Percentiles rank a stretch among this genome's conserved stretches.
Evolutionary conservation across 148 eudicot species (phyloP).

Genomic region (Vaccinium darrowii): DNA sequence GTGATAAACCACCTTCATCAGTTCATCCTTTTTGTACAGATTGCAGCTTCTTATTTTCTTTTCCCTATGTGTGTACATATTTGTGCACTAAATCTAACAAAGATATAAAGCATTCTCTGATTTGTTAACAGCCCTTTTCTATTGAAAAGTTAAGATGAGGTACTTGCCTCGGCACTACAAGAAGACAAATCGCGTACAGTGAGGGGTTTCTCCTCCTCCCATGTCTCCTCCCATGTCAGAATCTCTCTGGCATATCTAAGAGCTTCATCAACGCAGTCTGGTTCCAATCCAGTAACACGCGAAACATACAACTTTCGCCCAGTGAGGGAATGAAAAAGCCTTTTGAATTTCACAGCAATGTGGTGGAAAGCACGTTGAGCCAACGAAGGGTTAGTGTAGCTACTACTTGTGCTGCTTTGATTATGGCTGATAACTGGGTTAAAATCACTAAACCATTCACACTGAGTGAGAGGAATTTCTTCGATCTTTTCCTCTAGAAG

Average conservation of each 20-base stretch:
- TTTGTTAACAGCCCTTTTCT: constrained; percentile 2
- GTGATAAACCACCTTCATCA: neutral
- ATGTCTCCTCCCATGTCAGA: constrained; percentile 65
- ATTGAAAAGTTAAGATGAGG: constrained; percentile 17
- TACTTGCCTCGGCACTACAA: constrained; percentile 49
- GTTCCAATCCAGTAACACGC: constrained; percentile 51
- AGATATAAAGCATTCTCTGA: neutral
- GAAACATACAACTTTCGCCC: constrained; percentile 70
- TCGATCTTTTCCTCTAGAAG: constrained; percentile 74
- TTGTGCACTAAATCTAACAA: neutral
- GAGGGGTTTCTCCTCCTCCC: constrained; percentile 38
- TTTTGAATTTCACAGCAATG: constrained; percentile 61
- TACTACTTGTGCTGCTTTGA: constrained; percentile 26
- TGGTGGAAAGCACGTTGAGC: constrained; percentile 70
- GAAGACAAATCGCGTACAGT: constrained; percentile 41
- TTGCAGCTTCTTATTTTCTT: neutral
- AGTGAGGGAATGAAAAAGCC: constrained; percentile 43
- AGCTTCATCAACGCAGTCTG: constrained; percentile 56
- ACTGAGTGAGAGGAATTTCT: constrained; percentile 41
- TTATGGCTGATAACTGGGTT: constrained; percentile 55
- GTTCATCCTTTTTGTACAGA: neutral
- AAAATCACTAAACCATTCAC: constrained; percentile 83
- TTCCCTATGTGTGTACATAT: neutral
- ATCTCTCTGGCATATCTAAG: constrained; percentile 68
- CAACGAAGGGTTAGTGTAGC: constrained; percentile 38